Evolutionary conservation across 345 rosid species (phyloP).

Genomic region (Geranium rotundifolium): DNA sequence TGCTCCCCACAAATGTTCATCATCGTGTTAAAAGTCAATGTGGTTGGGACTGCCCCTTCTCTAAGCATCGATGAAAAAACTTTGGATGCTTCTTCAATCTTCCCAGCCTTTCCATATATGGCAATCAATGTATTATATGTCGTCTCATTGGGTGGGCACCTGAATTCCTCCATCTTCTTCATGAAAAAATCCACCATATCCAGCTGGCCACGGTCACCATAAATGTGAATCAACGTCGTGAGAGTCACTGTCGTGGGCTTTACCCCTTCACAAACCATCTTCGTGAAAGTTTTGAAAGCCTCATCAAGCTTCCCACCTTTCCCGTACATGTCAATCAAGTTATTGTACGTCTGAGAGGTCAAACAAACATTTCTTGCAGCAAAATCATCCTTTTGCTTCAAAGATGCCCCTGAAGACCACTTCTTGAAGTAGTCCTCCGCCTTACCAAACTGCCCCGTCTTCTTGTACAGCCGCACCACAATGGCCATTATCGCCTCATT

Average conservation of each 20-base stretch:
- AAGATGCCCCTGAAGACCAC: slow-evolving; percentile 46
- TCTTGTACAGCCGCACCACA: slow-evolving; percentile 83
- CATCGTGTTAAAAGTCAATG: slow-evolving; percentile 79
- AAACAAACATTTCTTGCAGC: slow-evolving; percentile 26
- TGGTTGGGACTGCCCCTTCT: slow-evolving; percentile 64
- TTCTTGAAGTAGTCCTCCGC: slow-evolving; percentile 70
- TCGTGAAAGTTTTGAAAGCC: slow-evolving; percentile 49
- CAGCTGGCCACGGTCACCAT: slow-evolving; percentile 56
- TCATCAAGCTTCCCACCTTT: slow-evolving; percentile 72
- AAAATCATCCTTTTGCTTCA: slow-evolving; percentile 14
- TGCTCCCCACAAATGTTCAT: slow-evolving; percentile 75
- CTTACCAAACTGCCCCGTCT: slow-evolving; percentile 55
- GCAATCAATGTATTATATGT: slow-evolving; percentile 85
- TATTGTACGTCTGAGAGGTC: slow-evolving; percentile 60
- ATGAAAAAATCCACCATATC: slow-evolving; percentile 55
- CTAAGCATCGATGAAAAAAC: slow-evolving; percentile 53
- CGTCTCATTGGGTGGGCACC: slow-evolving; percentile 63
- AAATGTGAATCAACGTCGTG: slow-evolving; percentile 78
- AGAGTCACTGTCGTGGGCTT: slow-evolving; percentile 77
- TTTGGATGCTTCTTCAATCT: slow-evolving; percentile 59
- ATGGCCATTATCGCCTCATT: slow-evolving; percentile 73
- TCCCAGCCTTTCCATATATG: slow-evolving; percentile 76
- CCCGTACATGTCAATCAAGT: slow-evolving; percentile 79
- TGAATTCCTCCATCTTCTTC: slow-evolving; percentile 61
- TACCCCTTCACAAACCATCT: slow-evolving; percentile 61